These are phyloP conservation scores for Persicaria maculosa DNA, from an alignment of 148 eudicot species.

Conservation along the genomic window DNA sequence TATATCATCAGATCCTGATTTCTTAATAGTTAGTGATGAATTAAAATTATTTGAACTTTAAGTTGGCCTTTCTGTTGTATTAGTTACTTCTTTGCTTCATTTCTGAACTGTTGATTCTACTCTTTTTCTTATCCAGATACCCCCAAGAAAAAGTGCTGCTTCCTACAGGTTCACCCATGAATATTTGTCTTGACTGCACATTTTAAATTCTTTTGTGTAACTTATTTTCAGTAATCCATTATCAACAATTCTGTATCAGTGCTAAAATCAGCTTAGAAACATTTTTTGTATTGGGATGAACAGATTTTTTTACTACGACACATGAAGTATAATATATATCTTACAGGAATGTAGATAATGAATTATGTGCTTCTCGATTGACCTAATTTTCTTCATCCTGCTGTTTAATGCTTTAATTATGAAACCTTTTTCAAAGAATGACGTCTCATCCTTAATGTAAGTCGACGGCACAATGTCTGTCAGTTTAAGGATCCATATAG, in stretches of 20 bases:
- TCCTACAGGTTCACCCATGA: constrained; percentile 66
- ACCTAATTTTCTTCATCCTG: not conserved
- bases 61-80: not conserved
- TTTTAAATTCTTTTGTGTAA: not conserved
- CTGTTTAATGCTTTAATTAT: not conserved
- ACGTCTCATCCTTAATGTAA: not conserved
- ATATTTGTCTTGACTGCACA: not conserved
- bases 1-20: not conserved
- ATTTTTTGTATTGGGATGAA: not conserved
- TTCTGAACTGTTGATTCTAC: not conserved
- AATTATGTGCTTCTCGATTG: not conserved
- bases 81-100: not conserved
- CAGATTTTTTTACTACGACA: not conserved
- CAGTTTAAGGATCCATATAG: no score
- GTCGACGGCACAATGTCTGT: not conserved
- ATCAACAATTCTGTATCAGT: not conserved
- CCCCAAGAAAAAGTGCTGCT: constrained; percentile 91
- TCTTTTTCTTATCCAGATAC: constrained; percentile 58
- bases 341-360: not conserved
- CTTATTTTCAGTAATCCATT: not conserved
- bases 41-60: not conserved
- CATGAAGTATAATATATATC: not conserved
- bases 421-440: not conserved
- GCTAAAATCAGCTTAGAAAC: not conserved
- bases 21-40: not conserved